Evolutionary conservation across 768 basidiomycete genomes (phyloP).

Genomic region (Russula earlei): DNA sequence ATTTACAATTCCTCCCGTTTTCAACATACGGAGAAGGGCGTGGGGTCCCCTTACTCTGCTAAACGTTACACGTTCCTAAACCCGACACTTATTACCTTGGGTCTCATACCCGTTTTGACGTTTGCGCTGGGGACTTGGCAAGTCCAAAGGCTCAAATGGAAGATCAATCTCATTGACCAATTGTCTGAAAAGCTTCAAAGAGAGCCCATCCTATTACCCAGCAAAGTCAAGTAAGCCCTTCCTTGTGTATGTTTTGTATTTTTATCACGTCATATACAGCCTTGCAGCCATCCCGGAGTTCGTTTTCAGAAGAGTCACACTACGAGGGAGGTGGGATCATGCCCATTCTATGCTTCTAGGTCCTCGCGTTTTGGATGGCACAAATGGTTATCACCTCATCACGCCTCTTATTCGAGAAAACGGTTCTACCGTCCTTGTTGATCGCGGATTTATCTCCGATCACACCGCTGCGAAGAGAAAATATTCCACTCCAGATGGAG

Average conservation of each 20-base stretch:
- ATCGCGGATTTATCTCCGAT: constrained; percentile 79
- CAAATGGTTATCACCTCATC: constrained; percentile 78
- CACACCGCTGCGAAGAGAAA: constrained; percentile 37
- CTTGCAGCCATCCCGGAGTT: constrained; percentile 80
- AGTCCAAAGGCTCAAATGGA: constrained; percentile 89
- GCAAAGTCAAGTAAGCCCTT: constrained; percentile 68
- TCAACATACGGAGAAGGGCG: constrained; percentile 6
- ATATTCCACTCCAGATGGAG: constrained; percentile 35
- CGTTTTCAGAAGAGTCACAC: constrained; percentile 72
- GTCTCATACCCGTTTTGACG: constrained; percentile 83
- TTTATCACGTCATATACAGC: constrained; percentile 32
- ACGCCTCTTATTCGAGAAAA: constrained; percentile 75
- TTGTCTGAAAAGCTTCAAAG: constrained; percentile 82
- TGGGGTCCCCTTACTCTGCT: constrained; percentile 37
- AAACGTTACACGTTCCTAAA: constrained; percentile 53
- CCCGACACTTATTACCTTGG: constrained; percentile 65
- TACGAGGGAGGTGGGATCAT: constrained; percentile 75
- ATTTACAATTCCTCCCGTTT: neutral
- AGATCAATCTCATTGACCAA: constrained; percentile 86
- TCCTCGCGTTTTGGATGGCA: constrained; percentile 84
- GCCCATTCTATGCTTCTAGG: constrained; percentile 69
- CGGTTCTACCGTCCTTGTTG: constrained; percentile 80
- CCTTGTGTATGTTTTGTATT: constrained; percentile 17
- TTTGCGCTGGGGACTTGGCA: constrained; percentile 93
- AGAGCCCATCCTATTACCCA: constrained; percentile 69